These are phyloP conservation scores for Alternaria tenuissima DNA, from an alignment of 2,329 filamentous ascomycete genomes.

Conservation along the genomic window DNA sequence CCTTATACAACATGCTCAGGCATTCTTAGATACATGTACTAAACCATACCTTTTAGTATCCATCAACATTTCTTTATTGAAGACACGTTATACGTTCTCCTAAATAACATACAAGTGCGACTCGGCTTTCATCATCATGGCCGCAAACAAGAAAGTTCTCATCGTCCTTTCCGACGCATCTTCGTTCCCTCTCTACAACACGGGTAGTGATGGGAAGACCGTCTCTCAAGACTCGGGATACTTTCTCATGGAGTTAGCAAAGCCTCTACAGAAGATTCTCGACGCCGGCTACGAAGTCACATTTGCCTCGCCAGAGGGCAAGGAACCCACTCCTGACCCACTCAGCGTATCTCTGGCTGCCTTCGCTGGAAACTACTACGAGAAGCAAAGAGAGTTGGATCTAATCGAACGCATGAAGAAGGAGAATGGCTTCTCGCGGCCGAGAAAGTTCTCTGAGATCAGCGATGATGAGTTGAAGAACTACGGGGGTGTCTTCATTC, in stretches of 20 bases:
- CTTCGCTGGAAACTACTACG: constrained; percentile 58
- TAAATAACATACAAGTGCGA: not conserved
- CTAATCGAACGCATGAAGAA: constrained; percentile 57
- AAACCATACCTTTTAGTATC: not conserved
- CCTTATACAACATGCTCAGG: not conserved
- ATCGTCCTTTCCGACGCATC: constrained; percentile 56
- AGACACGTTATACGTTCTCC: too few species aligned
- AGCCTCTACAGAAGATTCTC: constrained; percentile 40
- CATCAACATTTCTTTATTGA: not conserved
- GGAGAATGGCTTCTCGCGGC: constrained; percentile 54
- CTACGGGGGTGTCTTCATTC: constrained; percentile 56
- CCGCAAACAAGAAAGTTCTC: constrained; percentile 55
- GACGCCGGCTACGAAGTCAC: constrained; percentile 53
- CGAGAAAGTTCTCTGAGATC: constrained; percentile 51
- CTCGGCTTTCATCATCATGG: constrained; percentile 18
- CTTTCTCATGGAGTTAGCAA: constrained; percentile 47
- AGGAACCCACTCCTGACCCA: constrained; percentile 54
- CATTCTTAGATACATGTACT: not conserved
- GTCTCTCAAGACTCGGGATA: constrained; percentile 40
- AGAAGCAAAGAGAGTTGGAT: constrained; percentile 52
- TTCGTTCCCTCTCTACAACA: constrained; percentile 45
- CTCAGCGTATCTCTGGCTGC: constrained; percentile 53
- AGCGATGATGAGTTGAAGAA: constrained; percentile 51
- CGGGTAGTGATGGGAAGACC: constrained; percentile 33
- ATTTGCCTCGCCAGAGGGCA: constrained; percentile 56